Evolutionary conservation across 108 stramenopile species (phyloP).

Genomic region (Cyclostephanos invisitatus): DNA sequence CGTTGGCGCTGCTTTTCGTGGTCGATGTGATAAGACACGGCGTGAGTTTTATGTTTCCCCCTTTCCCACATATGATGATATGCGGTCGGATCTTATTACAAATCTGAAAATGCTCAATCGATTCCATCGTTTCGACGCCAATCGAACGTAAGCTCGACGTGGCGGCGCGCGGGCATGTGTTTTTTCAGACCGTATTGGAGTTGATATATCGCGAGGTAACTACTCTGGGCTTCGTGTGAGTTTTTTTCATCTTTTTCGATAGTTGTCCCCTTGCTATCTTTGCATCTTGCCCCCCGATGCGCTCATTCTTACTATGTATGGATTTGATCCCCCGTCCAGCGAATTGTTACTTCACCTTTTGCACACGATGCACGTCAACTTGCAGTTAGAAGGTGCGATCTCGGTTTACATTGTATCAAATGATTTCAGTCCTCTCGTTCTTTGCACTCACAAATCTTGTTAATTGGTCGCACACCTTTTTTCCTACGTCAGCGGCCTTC

Average conservation of each 20-base stretch:
- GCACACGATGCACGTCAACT: conserved; percentile 57
- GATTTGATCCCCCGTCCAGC: background rate
- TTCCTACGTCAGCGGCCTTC: conserved; percentile 61
- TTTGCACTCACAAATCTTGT: too few species aligned
- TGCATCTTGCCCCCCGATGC: background rate
- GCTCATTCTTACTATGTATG: background rate
- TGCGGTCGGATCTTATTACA: too few species aligned
- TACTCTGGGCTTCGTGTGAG: background rate
- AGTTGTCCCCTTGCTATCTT: too few species aligned
- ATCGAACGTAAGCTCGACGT: conserved; percentile 56
- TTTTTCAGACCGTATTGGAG: conserved; percentile 73
- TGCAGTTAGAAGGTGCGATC: conserved; percentile 45
- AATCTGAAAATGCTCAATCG: too few species aligned
- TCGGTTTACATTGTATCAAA: too few species aligned
- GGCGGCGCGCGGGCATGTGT: conserved; percentile 64
- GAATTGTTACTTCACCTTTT: conserved; percentile 71
- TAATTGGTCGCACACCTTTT: too few species aligned
- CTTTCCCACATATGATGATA: too few species aligned
- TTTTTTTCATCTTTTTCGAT: background rate
- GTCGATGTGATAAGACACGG: conserved; percentile 64
- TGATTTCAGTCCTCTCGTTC: too few species aligned
- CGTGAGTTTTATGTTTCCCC: too few species aligned
- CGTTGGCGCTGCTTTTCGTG: conserved; percentile 71
- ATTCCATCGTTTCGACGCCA: too few species aligned
- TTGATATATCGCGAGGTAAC: conserved; percentile 67